Conservation (phyloP, 768 basidiomycete species). For the Suillus subaureus region DNA sequence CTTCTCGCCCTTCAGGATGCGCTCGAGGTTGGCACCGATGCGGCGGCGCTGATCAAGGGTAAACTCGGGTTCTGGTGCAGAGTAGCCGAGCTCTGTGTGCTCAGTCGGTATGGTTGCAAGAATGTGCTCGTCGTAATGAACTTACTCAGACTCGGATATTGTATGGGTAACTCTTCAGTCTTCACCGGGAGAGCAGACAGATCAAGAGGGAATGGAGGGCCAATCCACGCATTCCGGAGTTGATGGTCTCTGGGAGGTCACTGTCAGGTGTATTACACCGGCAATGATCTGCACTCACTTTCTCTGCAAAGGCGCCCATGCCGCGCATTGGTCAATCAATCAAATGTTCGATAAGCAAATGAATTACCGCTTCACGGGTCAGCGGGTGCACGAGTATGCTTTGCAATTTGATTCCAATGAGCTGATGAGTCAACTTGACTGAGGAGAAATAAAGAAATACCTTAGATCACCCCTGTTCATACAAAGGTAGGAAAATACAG, state of each 20-base stretch:
- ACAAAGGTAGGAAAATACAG: conserved; percentile 78
- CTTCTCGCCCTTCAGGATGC: conserved; percentile 58
- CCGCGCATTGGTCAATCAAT: conserved; percentile 5
- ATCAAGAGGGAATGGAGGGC: conserved; percentile 69
- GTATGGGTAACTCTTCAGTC: conserved; percentile 58
- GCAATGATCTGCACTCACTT: conserved; percentile 39
- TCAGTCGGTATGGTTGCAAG: not conserved
- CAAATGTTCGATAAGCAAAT: not conserved
- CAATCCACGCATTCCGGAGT: conserved; percentile 72
- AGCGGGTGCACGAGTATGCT: conserved; percentile 78
- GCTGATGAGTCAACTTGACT: not conserved
- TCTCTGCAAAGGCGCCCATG: conserved; percentile 38
- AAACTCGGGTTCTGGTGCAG: conserved; percentile 49
- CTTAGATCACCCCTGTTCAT: conserved; percentile 69
- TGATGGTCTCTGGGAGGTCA: conserved; percentile 61
- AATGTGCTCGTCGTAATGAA: conserved; percentile 23
- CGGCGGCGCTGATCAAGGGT: conserved; percentile 63
- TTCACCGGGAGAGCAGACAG: conserved; percentile 55
- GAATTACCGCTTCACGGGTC: conserved; percentile 62
- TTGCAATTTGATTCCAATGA: not conserved
- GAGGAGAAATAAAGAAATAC: conserved; percentile 35
- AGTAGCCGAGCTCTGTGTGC: conserved; percentile 66
- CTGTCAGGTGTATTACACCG: not conserved
- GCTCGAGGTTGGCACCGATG: conserved; percentile 63
- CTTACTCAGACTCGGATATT: conserved; percentile 69